Percentiles rank a stretch among this genome's conserved stretches.
phyloP scores from a whole-genome alignment of 208 protist genomes.

The Polymyxa betae region DNA sequence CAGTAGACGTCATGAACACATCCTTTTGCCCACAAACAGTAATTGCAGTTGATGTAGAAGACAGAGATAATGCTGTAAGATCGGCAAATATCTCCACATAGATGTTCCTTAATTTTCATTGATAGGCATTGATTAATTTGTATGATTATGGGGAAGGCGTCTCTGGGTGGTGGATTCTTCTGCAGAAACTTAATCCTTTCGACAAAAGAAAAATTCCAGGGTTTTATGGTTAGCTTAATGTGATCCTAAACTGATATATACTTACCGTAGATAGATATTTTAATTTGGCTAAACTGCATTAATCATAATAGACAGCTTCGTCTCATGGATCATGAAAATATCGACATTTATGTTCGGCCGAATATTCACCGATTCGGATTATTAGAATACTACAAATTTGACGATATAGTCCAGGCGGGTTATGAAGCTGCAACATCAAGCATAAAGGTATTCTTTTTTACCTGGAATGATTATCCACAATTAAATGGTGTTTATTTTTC shows the following conservation, averaged over 20 bases:
- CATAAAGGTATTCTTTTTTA: background rate
- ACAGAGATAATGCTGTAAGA: background rate
- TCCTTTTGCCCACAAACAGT: background rate
- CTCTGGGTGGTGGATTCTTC: slow-evolving; percentile 46
- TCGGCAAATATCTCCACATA: background rate
- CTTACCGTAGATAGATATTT: slow-evolving; percentile 6
- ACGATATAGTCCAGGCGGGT: slow-evolving; percentile 28
- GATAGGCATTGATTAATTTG: background rate
- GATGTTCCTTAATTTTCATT: background rate
- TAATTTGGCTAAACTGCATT: slow-evolving; percentile 41
- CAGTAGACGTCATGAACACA: slow-evolving; percentile 44
- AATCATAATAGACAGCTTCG: slow-evolving; percentile 41
- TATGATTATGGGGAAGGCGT: slow-evolving; percentile 21
- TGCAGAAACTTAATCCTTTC: slow-evolving; percentile 15
- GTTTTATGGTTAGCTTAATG: background rate
- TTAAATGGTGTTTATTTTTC: background rate
- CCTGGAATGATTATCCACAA: background rate
- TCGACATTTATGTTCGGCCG: slow-evolving; percentile 49
- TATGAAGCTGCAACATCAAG: background rate
- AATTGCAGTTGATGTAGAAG: slow-evolving; percentile 39
- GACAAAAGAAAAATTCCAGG: background rate
- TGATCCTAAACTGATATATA: background rate
- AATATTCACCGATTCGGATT: background rate
- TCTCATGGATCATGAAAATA: background rate
- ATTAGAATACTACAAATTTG: slow-evolving; percentile 33